phyloP scores from a whole-genome alignment of 1,139 yeast genomes.

The Pichia inconspicua region DNA sequence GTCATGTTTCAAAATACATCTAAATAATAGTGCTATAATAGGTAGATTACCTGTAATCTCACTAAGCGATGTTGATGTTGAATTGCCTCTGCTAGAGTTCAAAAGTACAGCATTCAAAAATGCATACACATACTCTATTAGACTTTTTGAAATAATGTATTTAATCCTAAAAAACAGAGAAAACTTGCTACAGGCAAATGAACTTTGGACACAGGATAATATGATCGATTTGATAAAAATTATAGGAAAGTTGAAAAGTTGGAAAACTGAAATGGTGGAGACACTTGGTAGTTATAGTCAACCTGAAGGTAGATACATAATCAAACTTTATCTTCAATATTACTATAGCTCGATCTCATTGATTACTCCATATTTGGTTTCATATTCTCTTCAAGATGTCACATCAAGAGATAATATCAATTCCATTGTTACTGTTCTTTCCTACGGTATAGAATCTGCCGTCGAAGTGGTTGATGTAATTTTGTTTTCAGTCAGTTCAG shows the following conservation, averaged over 20 bases:
- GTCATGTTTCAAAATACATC: conserved; percentile 29
- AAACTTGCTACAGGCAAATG: conserved; percentile 22
- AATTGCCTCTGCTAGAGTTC: conserved; percentile 17
- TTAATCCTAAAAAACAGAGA: conserved; percentile 27
- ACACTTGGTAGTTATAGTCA: not conserved
- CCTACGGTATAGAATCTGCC: conserved; percentile 28
- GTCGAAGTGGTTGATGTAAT: conserved; percentile 25
- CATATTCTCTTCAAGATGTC: conserved; percentile 18
- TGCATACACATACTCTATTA: conserved; percentile 23
- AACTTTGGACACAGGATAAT: conserved; percentile 25
- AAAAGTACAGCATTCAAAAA: conserved; percentile 22
- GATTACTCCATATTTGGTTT: conserved; percentile 30
- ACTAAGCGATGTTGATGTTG: conserved; percentile 27
- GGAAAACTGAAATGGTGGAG: conserved; percentile 14
- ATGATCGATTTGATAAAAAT: conserved; percentile 27
- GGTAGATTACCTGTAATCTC: conserved; percentile 30
- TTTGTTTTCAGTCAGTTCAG: conserved; percentile 16
- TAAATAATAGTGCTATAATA: conserved; percentile 28
- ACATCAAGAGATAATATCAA: conserved; percentile 21
- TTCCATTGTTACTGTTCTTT: conserved; percentile 24
- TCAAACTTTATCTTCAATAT: conserved; percentile 28
- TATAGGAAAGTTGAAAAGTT: conserved; percentile 21
- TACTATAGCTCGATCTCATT: conserved; percentile 28
- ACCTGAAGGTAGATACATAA: conserved; percentile 20
- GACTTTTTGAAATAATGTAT: conserved; percentile 26